Percentiles rank a stretch among this genome's conserved stretches.
Conservation (phyloP, 176 grass and related monocot species). For the Oryza australiensis region DNA sequence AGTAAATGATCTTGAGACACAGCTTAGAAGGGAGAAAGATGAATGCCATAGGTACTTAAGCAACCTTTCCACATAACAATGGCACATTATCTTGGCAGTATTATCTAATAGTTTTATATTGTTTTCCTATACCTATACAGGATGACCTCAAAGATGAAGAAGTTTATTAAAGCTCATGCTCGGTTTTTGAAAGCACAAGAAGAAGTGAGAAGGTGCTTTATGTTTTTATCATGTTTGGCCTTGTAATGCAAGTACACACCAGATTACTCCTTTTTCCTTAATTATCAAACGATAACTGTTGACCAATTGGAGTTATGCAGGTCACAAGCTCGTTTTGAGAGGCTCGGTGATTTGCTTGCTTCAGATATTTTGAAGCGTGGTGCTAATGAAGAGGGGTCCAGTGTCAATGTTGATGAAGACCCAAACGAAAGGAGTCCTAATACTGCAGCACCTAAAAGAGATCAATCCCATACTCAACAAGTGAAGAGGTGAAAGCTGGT, state of each 20-base stretch:
- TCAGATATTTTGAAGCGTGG: constrained; percentile 61
- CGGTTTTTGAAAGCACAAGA: constrained; percentile 80
- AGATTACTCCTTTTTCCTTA: constrained; percentile 7
- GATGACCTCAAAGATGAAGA: constrained; percentile 86
- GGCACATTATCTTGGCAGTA: not conserved
- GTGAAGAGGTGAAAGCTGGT: constrained; percentile 74
- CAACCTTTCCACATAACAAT: not conserved
- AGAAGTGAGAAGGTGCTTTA: constrained; percentile 74
- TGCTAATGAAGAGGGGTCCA: constrained; percentile 78
- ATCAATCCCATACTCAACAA: constrained; percentile 54
- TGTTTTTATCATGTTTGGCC: constrained; percentile 18
- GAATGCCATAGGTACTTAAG: constrained; percentile 71
- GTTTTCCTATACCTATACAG: constrained; percentile 41
- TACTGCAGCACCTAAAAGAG: constrained; percentile 60
- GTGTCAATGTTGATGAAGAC: constrained; percentile 60
- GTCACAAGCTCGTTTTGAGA: constrained; percentile 83
- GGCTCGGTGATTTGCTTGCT: constrained; percentile 65
- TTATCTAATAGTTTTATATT: not conserved
- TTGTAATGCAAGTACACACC: not conserved
- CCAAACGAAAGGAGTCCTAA: constrained; percentile 71
- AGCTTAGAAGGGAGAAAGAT: constrained; percentile 72
- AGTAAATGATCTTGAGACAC: constrained; percentile 73
- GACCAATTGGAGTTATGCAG: constrained; percentile 49
- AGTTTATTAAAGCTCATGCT: constrained; percentile 76
- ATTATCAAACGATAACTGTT: constrained; percentile 12